Conservation (phyloP, 2,329 filamentous ascomycete genomes). For the Claviceps sp. region DNA sequence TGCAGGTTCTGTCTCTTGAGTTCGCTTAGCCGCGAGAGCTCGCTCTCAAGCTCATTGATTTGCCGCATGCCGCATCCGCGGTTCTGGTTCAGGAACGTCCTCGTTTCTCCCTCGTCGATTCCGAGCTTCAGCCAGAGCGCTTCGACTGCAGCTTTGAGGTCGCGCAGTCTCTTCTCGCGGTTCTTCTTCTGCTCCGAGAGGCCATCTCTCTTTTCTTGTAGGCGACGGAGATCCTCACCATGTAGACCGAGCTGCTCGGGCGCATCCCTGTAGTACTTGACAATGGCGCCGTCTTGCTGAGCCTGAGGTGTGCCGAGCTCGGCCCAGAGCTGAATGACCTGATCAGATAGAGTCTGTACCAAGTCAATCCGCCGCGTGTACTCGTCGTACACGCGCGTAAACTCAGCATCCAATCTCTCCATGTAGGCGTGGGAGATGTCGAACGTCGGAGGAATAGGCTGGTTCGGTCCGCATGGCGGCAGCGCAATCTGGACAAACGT, state of each 20-base stretch:
- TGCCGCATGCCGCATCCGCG: constrained; percentile 81
- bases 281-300: constrained; percentile 76
- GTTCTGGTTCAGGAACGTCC: constrained; percentile 73
- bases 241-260: constrained; percentile 92
- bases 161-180: constrained; percentile 63
- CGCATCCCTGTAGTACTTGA: constrained; percentile 78
- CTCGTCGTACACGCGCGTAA: constrained; percentile 90
- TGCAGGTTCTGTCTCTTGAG: constrained; percentile 92
- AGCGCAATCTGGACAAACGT: constrained; percentile 77
- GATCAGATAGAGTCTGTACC: constrained; percentile 62
- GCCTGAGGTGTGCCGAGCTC: constrained; percentile 89
- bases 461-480: constrained; percentile 66
- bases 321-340: constrained; percentile 89
- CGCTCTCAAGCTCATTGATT: constrained; percentile 93
- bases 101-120: constrained; percentile 69
- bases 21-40: constrained; percentile 74
- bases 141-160: constrained; percentile 68
- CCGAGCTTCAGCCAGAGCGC: constrained; percentile 79
- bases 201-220: constrained; percentile 66
- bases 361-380: constrained; percentile 71
- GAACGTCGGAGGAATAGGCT: constrained; percentile 68
- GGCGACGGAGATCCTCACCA: constrained; percentile 64
- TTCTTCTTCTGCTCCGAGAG: constrained; percentile 77
- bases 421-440: constrained; percentile 89
- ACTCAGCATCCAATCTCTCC: constrained; percentile 74